Evolutionary conservation across 257 asterid species (phyloP).

Genomic region (Fraxinus quadrangulata): DNA sequence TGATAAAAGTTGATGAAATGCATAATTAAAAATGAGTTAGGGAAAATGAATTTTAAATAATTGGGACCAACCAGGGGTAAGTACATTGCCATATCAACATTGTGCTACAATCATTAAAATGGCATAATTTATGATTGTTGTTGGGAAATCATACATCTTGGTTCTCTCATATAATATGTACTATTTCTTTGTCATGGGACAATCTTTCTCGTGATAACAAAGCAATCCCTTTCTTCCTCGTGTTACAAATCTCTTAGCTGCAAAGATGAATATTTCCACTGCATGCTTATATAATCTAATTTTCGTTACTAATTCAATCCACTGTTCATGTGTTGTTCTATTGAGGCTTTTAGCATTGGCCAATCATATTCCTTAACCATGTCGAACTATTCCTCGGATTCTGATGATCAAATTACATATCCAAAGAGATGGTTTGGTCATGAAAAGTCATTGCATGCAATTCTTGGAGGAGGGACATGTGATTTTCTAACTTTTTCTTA

Average conservation of each 20-base stretch:
- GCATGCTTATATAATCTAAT: conserved; percentile 10
- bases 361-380: conserved; percentile 24
- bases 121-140: too few species aligned
- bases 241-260: conserved; percentile 16
- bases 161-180: background rate
- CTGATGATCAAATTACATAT: conserved; percentile 45
- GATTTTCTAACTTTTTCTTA: background rate
- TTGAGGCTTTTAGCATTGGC: background rate
- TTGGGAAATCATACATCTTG: background rate
- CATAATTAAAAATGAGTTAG: too few species aligned
- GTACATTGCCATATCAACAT: too few species aligned
- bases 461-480: conserved; percentile 83
- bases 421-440: conserved; percentile 52
- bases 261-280: conserved; percentile 17
- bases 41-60: too few species aligned
- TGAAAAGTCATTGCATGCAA: conserved; percentile 50
- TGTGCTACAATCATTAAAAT: too few species aligned
- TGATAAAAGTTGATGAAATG: too few species aligned
- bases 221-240: conserved; percentile 55
- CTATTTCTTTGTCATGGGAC: background rate
- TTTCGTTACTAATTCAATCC: background rate
- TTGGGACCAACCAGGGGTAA: too few species aligned
- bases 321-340: background rate
- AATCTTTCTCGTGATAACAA: conserved; percentile 37
- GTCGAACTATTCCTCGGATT: conserved; percentile 60